These are phyloP conservation scores for Cystoisospora suis DNA, from an alignment of 169 alveolate species.

Conservation along the genomic window DNA sequence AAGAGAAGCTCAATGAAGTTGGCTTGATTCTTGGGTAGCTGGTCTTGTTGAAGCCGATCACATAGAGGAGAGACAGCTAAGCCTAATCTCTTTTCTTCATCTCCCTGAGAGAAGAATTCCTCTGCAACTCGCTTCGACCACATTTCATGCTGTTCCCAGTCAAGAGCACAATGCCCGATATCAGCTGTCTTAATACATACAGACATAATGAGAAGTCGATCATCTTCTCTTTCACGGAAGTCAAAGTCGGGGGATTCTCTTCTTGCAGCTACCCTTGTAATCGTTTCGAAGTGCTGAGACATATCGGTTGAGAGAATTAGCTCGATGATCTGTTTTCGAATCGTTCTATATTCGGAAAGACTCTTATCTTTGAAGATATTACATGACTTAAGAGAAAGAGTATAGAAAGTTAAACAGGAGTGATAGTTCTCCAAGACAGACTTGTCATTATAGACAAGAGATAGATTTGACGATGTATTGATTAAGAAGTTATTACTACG, in stretches of 20 bases:
- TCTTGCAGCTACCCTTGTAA: conserved; percentile 83
- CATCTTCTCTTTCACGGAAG: conserved; percentile 77
- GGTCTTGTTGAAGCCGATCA: conserved; percentile 73
- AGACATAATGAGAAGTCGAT: conserved; percentile 82
- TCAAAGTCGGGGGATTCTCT: conserved; percentile 43
- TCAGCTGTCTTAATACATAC: conserved; percentile 92
- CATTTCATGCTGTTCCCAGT: conserved; percentile 87
- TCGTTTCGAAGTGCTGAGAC: conserved; percentile 88
- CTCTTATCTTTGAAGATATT: conserved; percentile 53
- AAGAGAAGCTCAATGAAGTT: conserved; percentile 83
- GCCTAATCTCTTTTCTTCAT: conserved; percentile 78
- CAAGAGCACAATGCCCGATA: conserved; percentile 91
- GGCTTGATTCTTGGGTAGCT: conserved; percentile 82
- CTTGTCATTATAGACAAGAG: conserved; percentile 89
- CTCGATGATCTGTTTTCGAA: conserved; percentile 87
- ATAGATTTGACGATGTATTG: conserved; percentile 81
- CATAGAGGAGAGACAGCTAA: conserved; percentile 86
- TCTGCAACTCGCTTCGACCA: conserved; percentile 92
- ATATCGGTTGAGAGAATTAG: conserved; percentile 93
- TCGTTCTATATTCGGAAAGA: conserved; percentile 70
- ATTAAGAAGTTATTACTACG: conserved; percentile 83
- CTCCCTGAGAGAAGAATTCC: conserved; percentile 82
- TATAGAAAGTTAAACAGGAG: conserved; percentile 85
- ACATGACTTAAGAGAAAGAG: conserved; percentile 46
- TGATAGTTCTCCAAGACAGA: conserved; percentile 93